A percentile compares a stretch with the other conserved stretches of the same genome.
Evolutionary conservation across 2,329 filamentous ascomycete genomes (phyloP).

Genomic region (Pseudogymnoascus sp.): DNA sequence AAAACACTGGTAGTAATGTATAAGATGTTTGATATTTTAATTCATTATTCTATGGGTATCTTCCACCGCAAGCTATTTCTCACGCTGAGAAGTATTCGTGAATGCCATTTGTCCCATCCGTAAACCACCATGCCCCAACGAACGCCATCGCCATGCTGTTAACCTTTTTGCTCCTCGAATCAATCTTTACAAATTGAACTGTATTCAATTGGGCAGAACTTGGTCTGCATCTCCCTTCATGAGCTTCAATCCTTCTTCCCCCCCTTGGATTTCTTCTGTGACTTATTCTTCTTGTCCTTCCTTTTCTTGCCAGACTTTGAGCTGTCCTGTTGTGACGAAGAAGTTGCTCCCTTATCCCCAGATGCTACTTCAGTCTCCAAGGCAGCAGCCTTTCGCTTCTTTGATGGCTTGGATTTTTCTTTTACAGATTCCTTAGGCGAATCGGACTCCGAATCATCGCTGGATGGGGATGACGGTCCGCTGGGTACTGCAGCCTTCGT

Average conservation of each 20-base stretch:
- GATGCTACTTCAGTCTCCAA: background rate
- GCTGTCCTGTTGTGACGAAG: slow-evolving; percentile 15
- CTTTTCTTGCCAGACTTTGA: slow-evolving; percentile 22
- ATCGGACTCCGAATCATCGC: background rate
- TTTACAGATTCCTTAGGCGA: background rate
- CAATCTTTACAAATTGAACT: background rate
- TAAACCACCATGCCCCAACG: background rate
- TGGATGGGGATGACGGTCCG: background rate
- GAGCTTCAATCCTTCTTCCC: slow-evolving; percentile 24
- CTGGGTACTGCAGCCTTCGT: background rate
- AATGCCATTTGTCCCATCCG: background rate
- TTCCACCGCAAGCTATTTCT: background rate
- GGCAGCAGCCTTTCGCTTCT: slow-evolving; percentile 22
- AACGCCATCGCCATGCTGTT: slow-evolving; percentile 7
- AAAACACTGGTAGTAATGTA: background rate
- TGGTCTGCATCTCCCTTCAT: background rate
- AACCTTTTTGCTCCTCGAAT: slow-evolving; percentile 2
- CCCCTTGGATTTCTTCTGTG: slow-evolving; percentile 25
- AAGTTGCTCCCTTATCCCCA: slow-evolving; percentile 13
- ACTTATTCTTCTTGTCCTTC: slow-evolving; percentile 24
- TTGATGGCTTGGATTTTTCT: slow-evolving; percentile 10
- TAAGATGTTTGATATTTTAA: background rate
- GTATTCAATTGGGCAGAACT: background rate
- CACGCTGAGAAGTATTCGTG: background rate
- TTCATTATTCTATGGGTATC: slow-evolving; percentile 6